Evolutionary conservation across 1,139 yeast genomes (phyloP).

Genomic region (Diutina pseudorugosa): DNA sequence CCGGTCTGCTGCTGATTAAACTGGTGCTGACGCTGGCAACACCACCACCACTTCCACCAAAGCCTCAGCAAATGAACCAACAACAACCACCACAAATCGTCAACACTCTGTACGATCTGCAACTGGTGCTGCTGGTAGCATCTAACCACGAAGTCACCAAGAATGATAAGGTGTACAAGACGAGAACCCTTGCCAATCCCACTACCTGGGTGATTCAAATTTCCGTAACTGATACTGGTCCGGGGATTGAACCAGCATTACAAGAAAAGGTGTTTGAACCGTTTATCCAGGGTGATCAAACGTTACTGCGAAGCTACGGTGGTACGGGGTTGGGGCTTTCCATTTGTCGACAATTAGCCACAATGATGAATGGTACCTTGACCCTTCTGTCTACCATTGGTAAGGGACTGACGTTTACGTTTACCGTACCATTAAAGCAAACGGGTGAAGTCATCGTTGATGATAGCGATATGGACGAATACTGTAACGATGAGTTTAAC

Average conservation of each 20-base stretch:
- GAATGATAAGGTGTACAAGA: conserved; percentile 22
- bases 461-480: conserved; percentile 24
- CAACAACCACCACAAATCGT: neutral
- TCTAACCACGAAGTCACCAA: conserved; percentile 9
- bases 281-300: conserved; percentile 93
- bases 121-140: neutral
- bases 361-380: conserved; percentile 80
- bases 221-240: conserved; percentile 81
- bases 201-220: conserved; percentile 56
- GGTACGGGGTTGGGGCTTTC: conserved; percentile 95
- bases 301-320: conserved; percentile 80
- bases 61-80: conserved; percentile 1
- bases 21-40: conserved; percentile 2
- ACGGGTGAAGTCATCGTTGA: conserved; percentile 45
- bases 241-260: conserved; percentile 73
- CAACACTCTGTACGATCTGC: conserved; percentile 2
- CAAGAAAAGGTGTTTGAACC: conserved; percentile 89
- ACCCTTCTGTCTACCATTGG: conserved; percentile 57
- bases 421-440: conserved; percentile 69
- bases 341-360: conserved; percentile 82
- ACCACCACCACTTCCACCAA: conserved; percentile 2
- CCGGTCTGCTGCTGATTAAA: neutral
- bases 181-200: conserved; percentile 25
- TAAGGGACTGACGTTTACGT: conserved; percentile 68
- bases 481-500: conserved; percentile 30